Evolutionary conservation across 2,329 filamentous ascomycete species (phyloP).

Genomic region (Cordyceps farinosa): DNA sequence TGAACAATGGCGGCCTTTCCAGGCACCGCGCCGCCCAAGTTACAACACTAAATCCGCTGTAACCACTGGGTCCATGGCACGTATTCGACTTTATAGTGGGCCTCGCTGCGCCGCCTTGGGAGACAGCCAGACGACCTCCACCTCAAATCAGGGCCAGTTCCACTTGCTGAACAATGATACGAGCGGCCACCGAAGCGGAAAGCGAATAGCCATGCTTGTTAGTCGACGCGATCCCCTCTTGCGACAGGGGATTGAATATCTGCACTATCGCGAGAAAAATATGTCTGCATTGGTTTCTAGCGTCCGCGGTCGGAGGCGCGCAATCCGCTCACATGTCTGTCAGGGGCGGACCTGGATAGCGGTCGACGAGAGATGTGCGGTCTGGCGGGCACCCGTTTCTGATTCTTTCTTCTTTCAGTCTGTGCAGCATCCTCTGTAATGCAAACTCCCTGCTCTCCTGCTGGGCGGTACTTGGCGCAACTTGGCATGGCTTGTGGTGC

Average conservation of each 20-base stretch:
- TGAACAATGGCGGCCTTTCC: no score
- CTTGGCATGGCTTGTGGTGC: neutral
- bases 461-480: neutral
- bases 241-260: neutral
- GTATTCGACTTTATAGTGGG: neutral
- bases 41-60: neutral
- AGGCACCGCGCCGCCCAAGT: neutral
- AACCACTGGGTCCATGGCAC: no score
- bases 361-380: neutral
- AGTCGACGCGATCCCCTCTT: neutral
- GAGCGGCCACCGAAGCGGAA: neutral
- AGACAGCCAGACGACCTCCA: neutral
- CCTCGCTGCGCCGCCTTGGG: neutral
- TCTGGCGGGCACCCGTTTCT: neutral
- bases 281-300: conserved; percentile 9
- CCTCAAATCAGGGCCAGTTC: neutral
- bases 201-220: neutral
- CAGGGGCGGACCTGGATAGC: neutral
- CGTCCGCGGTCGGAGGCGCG: neutral
- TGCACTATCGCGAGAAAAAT: neutral
- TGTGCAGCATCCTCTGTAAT: neutral
- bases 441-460: neutral
- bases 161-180: neutral
- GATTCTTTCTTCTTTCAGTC: neutral
- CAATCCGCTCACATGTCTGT: neutral